These are phyloP conservation scores for Naganishia vaughanmartiniae DNA, from an alignment of 768 basidiomycete species.

Conservation along the genomic window DNA sequence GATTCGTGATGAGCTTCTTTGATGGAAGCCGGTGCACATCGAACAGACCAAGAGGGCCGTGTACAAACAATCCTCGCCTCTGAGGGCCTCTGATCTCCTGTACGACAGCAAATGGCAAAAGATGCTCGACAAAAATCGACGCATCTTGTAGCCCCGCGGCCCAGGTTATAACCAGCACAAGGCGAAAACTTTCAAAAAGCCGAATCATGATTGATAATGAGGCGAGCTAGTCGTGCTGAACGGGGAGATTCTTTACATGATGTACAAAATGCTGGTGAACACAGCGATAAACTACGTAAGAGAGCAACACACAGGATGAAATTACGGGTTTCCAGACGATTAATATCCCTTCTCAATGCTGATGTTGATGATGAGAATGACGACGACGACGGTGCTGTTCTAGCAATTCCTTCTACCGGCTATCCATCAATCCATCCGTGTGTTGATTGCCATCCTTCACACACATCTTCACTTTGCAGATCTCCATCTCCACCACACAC, in stretches of 20 bases:
- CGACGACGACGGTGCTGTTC: neutral
- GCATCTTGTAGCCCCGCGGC: no score
- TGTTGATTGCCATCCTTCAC: neutral
- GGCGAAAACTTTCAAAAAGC: neutral
- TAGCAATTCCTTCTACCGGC: conserved; percentile 7
- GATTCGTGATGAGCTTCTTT: neutral
- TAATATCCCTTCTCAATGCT: neutral
- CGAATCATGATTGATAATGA: conserved; percentile 22
- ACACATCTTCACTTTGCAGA: conserved; percentile 10
- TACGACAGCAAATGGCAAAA: neutral
- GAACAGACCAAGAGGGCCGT: no score
- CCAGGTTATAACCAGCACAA: neutral
- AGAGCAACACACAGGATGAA: neutral
- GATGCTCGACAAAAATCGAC: neutral
- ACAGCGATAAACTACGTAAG: neutral
- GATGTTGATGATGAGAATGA: neutral
- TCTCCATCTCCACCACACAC: neutral
- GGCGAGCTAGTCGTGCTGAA: conserved; percentile 13
- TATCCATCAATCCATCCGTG: conserved; percentile 11
- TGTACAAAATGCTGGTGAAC: conserved; percentile 15
- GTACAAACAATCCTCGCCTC: neutral
- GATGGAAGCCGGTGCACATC: neutral
- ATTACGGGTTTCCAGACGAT: neutral
- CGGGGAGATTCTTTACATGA: conserved; percentile 22
- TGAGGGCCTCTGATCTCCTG: neutral